Base-by-base conservation (phyloP, 192 early-diverging fungal genomes). In the Spizellomyces punctatus region DNA sequence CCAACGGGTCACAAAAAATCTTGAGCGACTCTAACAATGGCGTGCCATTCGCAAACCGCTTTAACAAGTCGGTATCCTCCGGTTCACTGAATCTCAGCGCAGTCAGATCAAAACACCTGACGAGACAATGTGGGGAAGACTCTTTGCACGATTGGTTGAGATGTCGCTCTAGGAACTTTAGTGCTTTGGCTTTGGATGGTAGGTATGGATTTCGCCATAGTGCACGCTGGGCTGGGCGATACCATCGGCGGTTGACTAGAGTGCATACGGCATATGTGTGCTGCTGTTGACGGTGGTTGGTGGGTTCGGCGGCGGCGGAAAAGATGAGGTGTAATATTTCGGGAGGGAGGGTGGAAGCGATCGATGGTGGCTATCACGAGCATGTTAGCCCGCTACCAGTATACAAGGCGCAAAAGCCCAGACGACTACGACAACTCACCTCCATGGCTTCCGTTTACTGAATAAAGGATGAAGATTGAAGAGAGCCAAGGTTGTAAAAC, bases 1-100 rank as follows among this genome's bases (percentile, higher is more conserved):
- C 70, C n/a, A 72, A 21, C 16, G 70, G 70, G 45, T 72, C 70
- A 36, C 48, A 48, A 56, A 72, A 72, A 22, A 72, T 5, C 36
- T 72, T 62, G 10, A 72, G 62, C 12, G 48, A 9, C 16, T n/a
- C 19, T 6, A 72, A 50, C 8, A 45, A 17, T 1, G n/a, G 45
- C 9, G 42, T 21, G 6, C 10, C 45, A 8, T 14, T 16, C n/a
- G 48, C 70, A 2, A 72, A 12, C 6, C 45, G 14, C 21, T 64
- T 59, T 7, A 72, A 42, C 4, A 50, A 72, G 8, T n/a, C 16
- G 6, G 70, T 72, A 46, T 72, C 70, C 9, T 63, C 60, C 5
- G 70, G 70, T 43, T 72, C 70, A 4, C 36, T 21, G 43, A 72
- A 72, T 14, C 60, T 46, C 2, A 48, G 21, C 0, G 17, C 21